Evolutionary conservation across 306 rosid genomes (phyloP).

Genomic region (Prosopis cineraria): DNA sequence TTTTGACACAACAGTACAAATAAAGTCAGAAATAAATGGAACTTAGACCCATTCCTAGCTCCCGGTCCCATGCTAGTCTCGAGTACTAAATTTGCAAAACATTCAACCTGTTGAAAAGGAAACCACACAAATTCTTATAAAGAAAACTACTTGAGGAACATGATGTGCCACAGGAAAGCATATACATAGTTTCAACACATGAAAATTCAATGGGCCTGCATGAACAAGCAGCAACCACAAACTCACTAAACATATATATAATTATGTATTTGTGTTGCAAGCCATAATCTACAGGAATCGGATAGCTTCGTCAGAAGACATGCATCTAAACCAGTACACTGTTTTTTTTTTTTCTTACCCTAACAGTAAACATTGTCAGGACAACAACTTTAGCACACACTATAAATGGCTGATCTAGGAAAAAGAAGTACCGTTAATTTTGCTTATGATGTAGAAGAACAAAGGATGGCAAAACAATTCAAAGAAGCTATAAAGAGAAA

Average conservation of each 20-base stretch:
- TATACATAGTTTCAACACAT: background rate
- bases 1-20: constrained; percentile 24
- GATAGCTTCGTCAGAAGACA: background rate
- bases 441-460: background rate
- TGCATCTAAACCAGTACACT: background rate
- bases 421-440: background rate
- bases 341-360: constrained; percentile 1
- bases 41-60: constrained; percentile 17
- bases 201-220: background rate
- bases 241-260: background rate
- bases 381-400: constrained; percentile 6
- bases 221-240: constrained; percentile 21
- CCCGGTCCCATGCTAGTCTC: background rate
- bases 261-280: constrained; percentile 1
- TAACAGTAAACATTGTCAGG: constrained; percentile 5
- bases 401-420: background rate
- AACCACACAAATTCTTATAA: background rate
- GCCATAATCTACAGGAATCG: constrained; percentile 7
- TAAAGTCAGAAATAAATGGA: constrained; percentile 26
- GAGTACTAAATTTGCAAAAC: constrained; percentile 11
- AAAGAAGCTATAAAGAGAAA: background rate
- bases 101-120: constrained; percentile 8
- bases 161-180: background rate
- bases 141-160: background rate
- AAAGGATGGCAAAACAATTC: background rate